These are phyloP conservation scores for Cryphonectria nitschkei DNA, from an alignment of 2,329 filamentous ascomycete species.

Conservation along the genomic window DNA sequence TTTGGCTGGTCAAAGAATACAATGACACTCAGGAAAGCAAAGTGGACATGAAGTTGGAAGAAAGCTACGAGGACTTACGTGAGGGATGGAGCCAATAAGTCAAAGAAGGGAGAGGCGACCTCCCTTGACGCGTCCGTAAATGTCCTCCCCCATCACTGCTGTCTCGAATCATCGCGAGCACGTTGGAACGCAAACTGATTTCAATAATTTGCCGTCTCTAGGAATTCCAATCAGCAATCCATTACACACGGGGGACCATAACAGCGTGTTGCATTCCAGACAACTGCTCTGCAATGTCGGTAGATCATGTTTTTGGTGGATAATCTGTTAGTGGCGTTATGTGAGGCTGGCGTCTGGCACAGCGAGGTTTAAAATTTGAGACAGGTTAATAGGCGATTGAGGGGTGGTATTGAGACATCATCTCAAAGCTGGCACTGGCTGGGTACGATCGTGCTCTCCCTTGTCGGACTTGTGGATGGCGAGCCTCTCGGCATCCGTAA, in stretches of 20 bases:
- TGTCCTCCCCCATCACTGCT: constrained; percentile 10
- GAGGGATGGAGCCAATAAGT: constrained; percentile 24
- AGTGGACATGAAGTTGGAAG: not conserved
- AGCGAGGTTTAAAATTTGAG: constrained; percentile 3
- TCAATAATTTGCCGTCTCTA: constrained; percentile 16
- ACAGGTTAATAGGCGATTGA: constrained; percentile 7
- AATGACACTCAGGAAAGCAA: not conserved
- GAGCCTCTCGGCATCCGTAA: not conserved
- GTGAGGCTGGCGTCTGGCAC: constrained; percentile 9
- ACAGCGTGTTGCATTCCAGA: constrained; percentile 3
- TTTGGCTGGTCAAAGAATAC: not conserved
- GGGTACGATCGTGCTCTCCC: constrained; percentile 11
- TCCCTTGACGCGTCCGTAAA: constrained; percentile 22
- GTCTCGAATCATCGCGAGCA: constrained; percentile 15
- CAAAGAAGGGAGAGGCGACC: constrained; percentile 8
- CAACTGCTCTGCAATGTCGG: constrained; percentile 2
- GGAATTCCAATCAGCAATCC: constrained; percentile 6
- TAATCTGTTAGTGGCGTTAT: not conserved
- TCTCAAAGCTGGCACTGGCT: not conserved
- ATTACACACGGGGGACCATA: not conserved
- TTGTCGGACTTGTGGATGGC: not conserved
- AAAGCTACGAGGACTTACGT: constrained; percentile 13
- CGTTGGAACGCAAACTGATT: constrained; percentile 23
- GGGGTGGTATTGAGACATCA: constrained; percentile 1
- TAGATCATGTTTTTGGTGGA: not conserved